Evolutionary conservation across 345 rosid species (phyloP), one percentile per base, ranked within the genome.

Genomic region (Viola odorata): DNA sequence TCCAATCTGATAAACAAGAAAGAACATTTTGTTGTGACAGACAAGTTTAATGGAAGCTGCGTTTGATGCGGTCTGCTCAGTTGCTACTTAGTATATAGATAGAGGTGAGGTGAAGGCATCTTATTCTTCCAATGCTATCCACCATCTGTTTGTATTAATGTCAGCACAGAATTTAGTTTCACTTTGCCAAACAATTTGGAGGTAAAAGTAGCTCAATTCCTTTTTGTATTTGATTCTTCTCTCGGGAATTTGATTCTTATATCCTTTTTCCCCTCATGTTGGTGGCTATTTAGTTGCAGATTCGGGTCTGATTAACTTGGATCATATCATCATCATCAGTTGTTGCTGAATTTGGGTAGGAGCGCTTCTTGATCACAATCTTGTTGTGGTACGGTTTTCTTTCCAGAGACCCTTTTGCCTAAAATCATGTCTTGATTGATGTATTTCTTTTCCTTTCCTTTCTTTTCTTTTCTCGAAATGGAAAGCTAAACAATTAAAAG

Each of bases 181-280:
- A 5, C 7, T 23, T 60, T 53, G 32, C 47, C 58, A 11, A 37
- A 41, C 23, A 45, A 47, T 53, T 66, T 41, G 67, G 13, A 23
- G 32, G 37, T n/a, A n/a, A n/a, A n/a, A n/a, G n/a, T n/a, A n/a
- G n/a, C n/a, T n/a, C 32, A 23, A 23, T 23, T 23, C 32, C 32
- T 23, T 23, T 23, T 41, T 13, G 7, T 11, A 14, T 5, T 41
- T 39, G 16, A 52, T 41, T 12, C 32, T 44, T 14, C 40, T 51
- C 41, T 37, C 41, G 15, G 54, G 87, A 80, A 80, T 80, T 66
- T 62, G 81, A 74, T 73, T 82, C 82, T 72, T 55, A 69, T 77
- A 75, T 75, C 32, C 2, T 23, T 2, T 23, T 23, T 2, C 32
- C 32, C 32, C 32, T 23, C 32, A 23, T 23, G 32, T 23, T 23